phyloP scores from a whole-genome alignment of 1,139 yeast genomes.

The Diutina catenulata region DNA sequence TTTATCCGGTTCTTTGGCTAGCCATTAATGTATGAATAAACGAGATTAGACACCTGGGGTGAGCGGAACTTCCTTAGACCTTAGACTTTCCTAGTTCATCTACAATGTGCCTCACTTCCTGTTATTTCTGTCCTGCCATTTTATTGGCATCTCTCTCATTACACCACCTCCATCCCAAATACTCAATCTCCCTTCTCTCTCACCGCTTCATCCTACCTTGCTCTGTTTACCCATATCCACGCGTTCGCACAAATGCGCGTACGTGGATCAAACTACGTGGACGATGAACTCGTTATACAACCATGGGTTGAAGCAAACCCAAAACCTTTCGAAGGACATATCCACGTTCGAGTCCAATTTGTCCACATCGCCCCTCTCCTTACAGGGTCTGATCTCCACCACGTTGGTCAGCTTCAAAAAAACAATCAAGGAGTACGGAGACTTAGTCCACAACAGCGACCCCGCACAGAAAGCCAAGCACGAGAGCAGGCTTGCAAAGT shows the following conservation, averaged over 20 bases:
- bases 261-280: too few species aligned
- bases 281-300: slow-evolving; percentile 68
- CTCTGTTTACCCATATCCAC: neutral
- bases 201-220: neutral
- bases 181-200: too few species aligned
- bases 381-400: slow-evolving; percentile 78
- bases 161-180: too few species aligned
- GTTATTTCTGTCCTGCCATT: too few species aligned
- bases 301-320: slow-evolving; percentile 82
- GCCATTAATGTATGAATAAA: slow-evolving; percentile 6
- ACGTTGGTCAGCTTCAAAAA: slow-evolving; percentile 64
- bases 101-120: neutral
- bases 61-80: neutral
- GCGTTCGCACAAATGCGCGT: neutral
- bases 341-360: slow-evolving; percentile 55
- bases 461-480: slow-evolving; percentile 50
- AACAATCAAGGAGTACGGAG: slow-evolving; percentile 68
- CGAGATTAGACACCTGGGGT: neutral
- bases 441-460: slow-evolving; percentile 24
- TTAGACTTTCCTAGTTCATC: neutral
- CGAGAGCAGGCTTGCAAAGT: slow-evolving; percentile 45
- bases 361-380: slow-evolving; percentile 57
- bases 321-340: slow-evolving; percentile 57
- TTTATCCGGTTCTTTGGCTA: slow-evolving; percentile 75
- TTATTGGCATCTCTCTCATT: too few species aligned